A percentile compares a stretch with the other conserved stretches of the same genome.
Conservation (phyloP, 345 rosid species). For the Hevea brasiliensis region DNA sequence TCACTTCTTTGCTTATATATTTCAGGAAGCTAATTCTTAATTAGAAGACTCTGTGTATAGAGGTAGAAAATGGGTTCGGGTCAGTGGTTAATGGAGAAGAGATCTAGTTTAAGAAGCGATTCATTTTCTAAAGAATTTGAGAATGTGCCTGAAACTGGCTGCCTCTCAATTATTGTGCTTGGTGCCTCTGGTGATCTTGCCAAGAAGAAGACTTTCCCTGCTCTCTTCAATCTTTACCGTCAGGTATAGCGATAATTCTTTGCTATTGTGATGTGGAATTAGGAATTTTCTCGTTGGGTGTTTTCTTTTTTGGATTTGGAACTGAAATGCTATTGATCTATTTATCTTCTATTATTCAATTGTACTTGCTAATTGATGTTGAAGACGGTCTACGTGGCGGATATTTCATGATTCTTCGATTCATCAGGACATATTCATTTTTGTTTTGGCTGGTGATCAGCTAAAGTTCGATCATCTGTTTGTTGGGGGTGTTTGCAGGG, state of each 20-base stretch:
- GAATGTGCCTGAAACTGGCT: slow-evolving; percentile 60
- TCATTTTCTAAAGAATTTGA: slow-evolving; percentile 46
- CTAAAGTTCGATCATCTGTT: background rate
- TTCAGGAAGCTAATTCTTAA: background rate
- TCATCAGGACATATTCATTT: background rate
- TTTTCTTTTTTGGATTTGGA: background rate
- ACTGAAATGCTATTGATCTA: background rate
- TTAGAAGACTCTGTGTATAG: background rate
- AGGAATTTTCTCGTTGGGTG: background rate
- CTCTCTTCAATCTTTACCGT: slow-evolving; percentile 80
- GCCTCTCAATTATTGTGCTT: slow-evolving; percentile 80
- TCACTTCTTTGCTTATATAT: background rate
- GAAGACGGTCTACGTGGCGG: background rate
- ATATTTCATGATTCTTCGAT: background rate
- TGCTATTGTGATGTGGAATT: background rate
- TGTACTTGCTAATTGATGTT: background rate
- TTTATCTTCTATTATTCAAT: background rate
- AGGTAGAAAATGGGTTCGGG: slow-evolving; percentile 47
- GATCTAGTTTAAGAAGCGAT: slow-evolving; percentile 51
- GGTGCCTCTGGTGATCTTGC: slow-evolving; percentile 99
- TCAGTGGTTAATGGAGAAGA: slow-evolving; percentile 65
- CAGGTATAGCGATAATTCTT: slow-evolving; percentile 47
- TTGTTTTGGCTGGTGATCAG: background rate
- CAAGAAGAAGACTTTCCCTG: slow-evolving; percentile 96
- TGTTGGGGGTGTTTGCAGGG: slow-evolving; percentile 50